Base-by-base conservation (phyloP, 768 basidiomycete genomes). In the Trametes coccinea region DNA sequence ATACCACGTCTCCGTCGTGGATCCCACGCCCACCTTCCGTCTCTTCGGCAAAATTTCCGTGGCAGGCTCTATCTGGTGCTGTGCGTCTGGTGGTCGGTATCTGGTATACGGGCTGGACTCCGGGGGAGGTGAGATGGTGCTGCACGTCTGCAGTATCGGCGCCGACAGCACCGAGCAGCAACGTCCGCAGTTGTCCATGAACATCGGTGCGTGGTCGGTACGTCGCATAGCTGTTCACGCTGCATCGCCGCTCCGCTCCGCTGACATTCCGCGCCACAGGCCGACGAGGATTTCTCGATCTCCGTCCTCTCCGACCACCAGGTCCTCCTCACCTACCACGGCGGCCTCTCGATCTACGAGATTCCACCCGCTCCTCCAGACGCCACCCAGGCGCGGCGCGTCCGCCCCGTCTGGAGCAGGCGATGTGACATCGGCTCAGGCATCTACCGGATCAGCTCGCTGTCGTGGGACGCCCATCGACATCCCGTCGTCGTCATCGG, bases 201-300 rank as follows among this genome's bases (percentile, higher is more conserved):
- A 63, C 57, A 63, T 63, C 40, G 62, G 62, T 5, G 53, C 62
- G 31, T 63, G 57, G 62, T 63, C 62, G 62, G 62, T 63, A 29
- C 33, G 62, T 59, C n/a, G 7, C n/a, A 46, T 3, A 29, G 9
- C n/a, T 14, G 45, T 10, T 9, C 14, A 33, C 56, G 30, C 31
- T 17, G 17, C 14, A 22, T 31, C n/a, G 17, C 22, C 45, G 16
- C 11, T 31, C 16, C 45, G 22, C 13, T 4, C 2, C 31, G 29
- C 56, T 53, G 17, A 46, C n/a, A 2, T 4, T 11, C 39, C 45
- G 27, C 9, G 10, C 17, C 17, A 16, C 48, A 63, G 62, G 62
- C 62, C 10, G 62, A 63, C 53, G 62, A 63, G 33, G 57, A 63
- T 48, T 59, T 63, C 43, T 59, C 62, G 30, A 63, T 63, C 29